These are phyloP conservation scores for Claviceps sp. DNA, from an alignment of 2,329 filamentous ascomycete genomes.

Conservation along the genomic window DNA sequence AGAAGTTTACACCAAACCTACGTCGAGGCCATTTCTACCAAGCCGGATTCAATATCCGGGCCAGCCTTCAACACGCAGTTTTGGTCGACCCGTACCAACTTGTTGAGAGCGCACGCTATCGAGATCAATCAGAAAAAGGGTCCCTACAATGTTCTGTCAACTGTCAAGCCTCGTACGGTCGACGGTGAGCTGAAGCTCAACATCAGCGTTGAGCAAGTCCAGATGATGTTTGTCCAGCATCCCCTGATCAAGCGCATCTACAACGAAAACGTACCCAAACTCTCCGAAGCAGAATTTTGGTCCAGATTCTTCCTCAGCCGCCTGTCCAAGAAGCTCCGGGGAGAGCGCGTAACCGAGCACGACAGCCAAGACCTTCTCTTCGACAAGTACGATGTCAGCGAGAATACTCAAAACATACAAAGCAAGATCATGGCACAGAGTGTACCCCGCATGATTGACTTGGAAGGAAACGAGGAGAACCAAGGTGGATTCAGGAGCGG, in stretches of 20 bases:
- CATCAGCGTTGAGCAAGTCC: constrained; percentile 82
- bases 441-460: constrained; percentile 79
- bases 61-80: constrained; percentile 82
- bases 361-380: constrained; percentile 69
- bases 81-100: constrained; percentile 78
- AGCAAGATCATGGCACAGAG: constrained; percentile 46
- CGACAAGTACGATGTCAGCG: constrained; percentile 70
- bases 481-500: constrained; percentile 70
- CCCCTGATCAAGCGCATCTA: constrained; percentile 82
- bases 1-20: constrained; percentile 67
- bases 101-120: constrained; percentile 81
- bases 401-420: constrained; percentile 43
- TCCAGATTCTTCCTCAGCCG: constrained; percentile 85
- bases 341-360: constrained; percentile 68
- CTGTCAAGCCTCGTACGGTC: constrained; percentile 54
- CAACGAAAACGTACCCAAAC: constrained; percentile 78
- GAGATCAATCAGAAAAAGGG: constrained; percentile 77
- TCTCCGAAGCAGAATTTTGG: constrained; percentile 78
- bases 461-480: constrained; percentile 91
- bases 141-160: constrained; percentile 85
- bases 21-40: constrained; percentile 68
- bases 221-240: constrained; percentile 86
- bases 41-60: constrained; percentile 70
- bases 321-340: constrained; percentile 80
- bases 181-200: constrained; percentile 57